A percentile compares a stretch with the other conserved stretches of the same genome.
Conservation (phyloP, 192 early-diverging fungal species). For the Lobosporangium transversale region DNA sequence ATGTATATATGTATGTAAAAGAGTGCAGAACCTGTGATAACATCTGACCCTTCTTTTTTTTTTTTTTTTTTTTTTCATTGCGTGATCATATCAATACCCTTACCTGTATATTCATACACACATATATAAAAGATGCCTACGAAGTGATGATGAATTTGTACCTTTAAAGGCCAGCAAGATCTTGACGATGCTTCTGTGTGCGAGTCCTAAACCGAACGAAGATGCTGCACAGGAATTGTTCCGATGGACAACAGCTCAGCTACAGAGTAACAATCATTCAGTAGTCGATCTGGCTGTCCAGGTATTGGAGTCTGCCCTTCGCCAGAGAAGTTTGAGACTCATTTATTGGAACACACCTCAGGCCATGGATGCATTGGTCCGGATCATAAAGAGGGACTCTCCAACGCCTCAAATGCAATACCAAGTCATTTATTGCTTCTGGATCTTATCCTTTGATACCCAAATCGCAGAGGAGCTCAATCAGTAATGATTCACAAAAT, state of each 20-base stretch:
- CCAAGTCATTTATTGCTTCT: constrained; percentile 93
- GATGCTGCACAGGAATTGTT: constrained; percentile 70
- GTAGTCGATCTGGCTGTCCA: constrained; percentile 89
- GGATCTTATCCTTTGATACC: constrained; percentile 88
- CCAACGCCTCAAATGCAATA: constrained; percentile 94
- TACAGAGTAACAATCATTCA: constrained; percentile 57
- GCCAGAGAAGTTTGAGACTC: constrained; percentile 64
- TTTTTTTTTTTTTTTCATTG: not conserved
- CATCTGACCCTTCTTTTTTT: not conserved
- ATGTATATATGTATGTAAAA: too few species aligned
- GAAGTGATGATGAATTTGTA: constrained; percentile 89
- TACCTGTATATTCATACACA: not conserved
- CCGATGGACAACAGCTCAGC: constrained; percentile 73
- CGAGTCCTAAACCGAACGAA: constrained; percentile 51
- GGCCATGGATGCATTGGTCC: constrained; percentile 70
- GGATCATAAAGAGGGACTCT: constrained; percentile 65
- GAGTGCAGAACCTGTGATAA: not conserved
- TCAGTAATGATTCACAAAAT: constrained; percentile 36
- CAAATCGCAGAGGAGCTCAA: constrained; percentile 77
- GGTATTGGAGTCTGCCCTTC: constrained; percentile 79
- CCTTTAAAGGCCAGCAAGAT: constrained; percentile 89
- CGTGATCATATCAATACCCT: not conserved
- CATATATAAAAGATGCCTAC: constrained; percentile 65
- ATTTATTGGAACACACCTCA: constrained; percentile 68
- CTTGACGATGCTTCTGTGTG: constrained; percentile 68